Base-by-base conservation (phyloP, 495 filamentous ascomycete species). In the Amniculicola lignicola region DNA sequence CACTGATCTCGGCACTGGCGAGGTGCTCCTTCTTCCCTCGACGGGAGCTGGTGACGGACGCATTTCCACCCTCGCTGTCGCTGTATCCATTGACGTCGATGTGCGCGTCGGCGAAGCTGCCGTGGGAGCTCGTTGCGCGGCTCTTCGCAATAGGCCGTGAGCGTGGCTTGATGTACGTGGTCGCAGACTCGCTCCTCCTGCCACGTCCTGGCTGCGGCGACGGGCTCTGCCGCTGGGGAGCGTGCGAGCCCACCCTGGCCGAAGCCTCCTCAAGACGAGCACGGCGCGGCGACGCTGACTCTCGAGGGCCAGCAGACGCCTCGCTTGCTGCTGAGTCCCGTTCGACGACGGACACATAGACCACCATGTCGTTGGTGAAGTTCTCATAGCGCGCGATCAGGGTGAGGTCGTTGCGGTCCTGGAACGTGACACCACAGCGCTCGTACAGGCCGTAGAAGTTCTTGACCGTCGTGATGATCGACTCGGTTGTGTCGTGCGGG, bases 311-410 rank as follows among this genome's bases (percentile, higher is more conserved):
- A 12, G 49, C 53, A 37, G 51, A 62, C 31, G 37, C 42, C 14
- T 66, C 49, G 1, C 54, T 24, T 4, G 42, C 41, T 5, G 62
- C 54, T 21, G 53, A 35, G 9, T 61, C 64, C 36, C 92, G 87
- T 59, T 89, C 87, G 55, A 90, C 84, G 24, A 95, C 84, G 67
- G 90, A 83, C 36, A 98, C 90, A 64, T 89, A 88, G 55, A 98
- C 88, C 14, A 81, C 82, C 87, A 92, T 94, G 64, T 89, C 84
- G 74, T 95, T 82, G 57, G 75, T 77, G 59, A 98, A 86, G 72
- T 96, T 98, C 69, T 96, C 91, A 69, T 96, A 95, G 54, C 88
- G 82, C 42, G 93, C 89, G 68, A 98, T 96, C 64, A 98, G 81
- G 51, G 84, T 94, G 61, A 83, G 88, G 38, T 87, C 89, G 58